Evolutionary conservation across 345 rosid genomes (phyloP).

Genomic region (Citrus maxima): DNA sequence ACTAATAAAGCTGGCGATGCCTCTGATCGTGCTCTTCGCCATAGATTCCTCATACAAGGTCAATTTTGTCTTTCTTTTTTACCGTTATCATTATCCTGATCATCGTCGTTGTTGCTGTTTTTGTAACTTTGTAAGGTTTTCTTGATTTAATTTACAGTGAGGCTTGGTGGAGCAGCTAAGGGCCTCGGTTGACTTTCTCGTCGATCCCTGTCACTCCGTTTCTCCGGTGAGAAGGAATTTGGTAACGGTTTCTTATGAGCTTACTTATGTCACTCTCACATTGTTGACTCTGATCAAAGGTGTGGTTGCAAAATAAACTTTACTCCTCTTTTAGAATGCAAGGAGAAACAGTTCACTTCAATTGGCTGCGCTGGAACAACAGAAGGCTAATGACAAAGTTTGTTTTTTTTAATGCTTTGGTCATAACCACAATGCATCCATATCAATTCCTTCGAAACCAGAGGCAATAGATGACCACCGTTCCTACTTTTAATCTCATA

Average conservation of each 20-base stretch:
- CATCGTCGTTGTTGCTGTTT: not conserved
- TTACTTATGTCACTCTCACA: not conserved
- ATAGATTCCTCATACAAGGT: slow-evolving; percentile 84
- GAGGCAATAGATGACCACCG: not conserved
- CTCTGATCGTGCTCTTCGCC: slow-evolving; percentile 53
- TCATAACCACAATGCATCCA: not conserved
- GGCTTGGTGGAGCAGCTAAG: slow-evolving; percentile 58
- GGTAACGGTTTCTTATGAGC: not conserved
- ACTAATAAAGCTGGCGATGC: slow-evolving; percentile 28
- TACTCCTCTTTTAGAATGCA: slow-evolving; percentile 45
- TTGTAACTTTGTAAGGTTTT: not conserved
- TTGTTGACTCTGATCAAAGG: not conserved
- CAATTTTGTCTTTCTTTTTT: too few species aligned
- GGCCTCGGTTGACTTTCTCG: slow-evolving; percentile 72
- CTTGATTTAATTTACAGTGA: slow-evolving; percentile 38
- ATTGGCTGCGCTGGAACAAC: slow-evolving; percentile 79
- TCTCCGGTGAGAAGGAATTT: slow-evolving; percentile 37
- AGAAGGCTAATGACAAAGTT: slow-evolving; percentile 78
- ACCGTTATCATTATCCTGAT: not conserved
- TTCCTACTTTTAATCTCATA: slow-evolving; percentile 15
- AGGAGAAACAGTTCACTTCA: slow-evolving; percentile 50
- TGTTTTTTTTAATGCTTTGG: slow-evolving; percentile 19
- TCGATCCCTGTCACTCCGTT: slow-evolving; percentile 55
- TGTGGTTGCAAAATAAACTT: slow-evolving; percentile 20
- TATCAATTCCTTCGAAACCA: slow-evolving; percentile 1